Evolutionary conservation across 768 basidiomycete genomes (phyloP).

Genomic region (Calocybe indica): DNA sequence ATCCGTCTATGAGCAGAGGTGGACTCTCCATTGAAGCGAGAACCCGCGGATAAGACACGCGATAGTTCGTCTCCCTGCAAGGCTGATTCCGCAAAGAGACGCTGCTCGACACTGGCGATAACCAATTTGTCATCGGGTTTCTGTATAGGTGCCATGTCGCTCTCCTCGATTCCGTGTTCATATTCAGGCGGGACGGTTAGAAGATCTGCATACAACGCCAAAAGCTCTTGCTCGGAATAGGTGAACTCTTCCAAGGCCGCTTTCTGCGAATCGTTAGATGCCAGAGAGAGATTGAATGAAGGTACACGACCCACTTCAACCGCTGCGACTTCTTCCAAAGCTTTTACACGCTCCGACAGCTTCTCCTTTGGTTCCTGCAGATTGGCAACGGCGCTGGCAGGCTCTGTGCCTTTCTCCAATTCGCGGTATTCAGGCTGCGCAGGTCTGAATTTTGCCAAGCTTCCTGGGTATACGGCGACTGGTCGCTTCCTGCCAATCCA

Average conservation of each 20-base stretch:
- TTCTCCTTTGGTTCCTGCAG: conserved; percentile 5
- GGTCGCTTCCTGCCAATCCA: too few species aligned
- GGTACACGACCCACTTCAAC: conserved; percentile 22
- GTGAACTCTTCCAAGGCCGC: conserved; percentile 22
- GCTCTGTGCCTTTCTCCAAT: too few species aligned
- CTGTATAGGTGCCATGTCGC: conserved; percentile 16
- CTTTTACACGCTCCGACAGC: conserved; percentile 29
- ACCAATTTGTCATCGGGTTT: conserved; percentile 27
- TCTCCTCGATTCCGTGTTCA: conserved; percentile 5
- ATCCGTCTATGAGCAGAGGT: conserved; percentile 25
- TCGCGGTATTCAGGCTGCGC: too few species aligned
- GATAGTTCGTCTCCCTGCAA: neutral
- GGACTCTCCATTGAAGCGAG: conserved; percentile 5
- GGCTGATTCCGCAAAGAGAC: conserved; percentile 16
- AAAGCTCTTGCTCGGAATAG: conserved; percentile 38
- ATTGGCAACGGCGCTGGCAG: too few species aligned
- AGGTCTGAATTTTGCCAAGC: too few species aligned
- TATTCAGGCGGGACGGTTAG: conserved; percentile 23
- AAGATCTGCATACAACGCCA: conserved; percentile 38
- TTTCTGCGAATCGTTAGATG: conserved; percentile 16
- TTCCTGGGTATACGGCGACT: too few species aligned
- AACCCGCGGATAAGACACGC: neutral
- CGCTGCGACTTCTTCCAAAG: conserved; percentile 27
- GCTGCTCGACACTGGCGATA: conserved; percentile 22
- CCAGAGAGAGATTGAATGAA: neutral